Evolutionary conservation across 1,139 yeast genomes (phyloP).

Genomic region (Zygosaccharomyces pseudobailii): DNA sequence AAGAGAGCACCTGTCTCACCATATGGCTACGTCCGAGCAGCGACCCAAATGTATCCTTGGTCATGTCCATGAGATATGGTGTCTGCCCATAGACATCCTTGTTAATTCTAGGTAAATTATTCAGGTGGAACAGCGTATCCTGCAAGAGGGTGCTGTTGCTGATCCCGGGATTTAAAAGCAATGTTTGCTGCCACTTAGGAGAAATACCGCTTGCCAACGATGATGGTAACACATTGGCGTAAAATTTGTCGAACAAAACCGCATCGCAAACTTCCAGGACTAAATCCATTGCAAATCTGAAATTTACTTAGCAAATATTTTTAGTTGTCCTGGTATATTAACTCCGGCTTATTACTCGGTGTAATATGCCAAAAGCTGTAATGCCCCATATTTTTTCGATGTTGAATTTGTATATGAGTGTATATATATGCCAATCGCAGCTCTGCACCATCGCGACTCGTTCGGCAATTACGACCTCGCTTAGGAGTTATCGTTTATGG

Average conservation of each 20-base stretch:
- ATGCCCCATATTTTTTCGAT: too few relatives aligned
- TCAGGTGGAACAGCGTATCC: constrained; percentile 17
- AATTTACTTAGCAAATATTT: background rate
- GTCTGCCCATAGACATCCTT: constrained; percentile 45
- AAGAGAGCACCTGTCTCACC: constrained; percentile 62
- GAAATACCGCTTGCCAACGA: constrained; percentile 40
- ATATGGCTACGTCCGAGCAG: constrained; percentile 65
- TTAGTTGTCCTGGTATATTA: too few relatives aligned
- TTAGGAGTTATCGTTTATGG: constrained; percentile 1
- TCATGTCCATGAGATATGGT: constrained; percentile 46
- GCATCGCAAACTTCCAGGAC: constrained; percentile 77
- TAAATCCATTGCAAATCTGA: constrained; percentile 61
- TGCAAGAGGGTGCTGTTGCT: constrained; percentile 22
- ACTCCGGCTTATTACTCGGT: background rate
- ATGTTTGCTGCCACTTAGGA: constrained; percentile 27
- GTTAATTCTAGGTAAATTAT: constrained; percentile 20
- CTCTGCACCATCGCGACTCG: background rate
- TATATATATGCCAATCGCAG: background rate
- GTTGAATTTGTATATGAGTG: background rate
- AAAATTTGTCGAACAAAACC: constrained; percentile 62
- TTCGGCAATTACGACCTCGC: constrained; percentile 7
- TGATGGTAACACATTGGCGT: constrained; percentile 57
- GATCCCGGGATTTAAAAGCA: constrained; percentile 26
- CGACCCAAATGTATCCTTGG: constrained; percentile 55
- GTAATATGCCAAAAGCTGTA: too few relatives aligned